A percentile compares a stretch with the other conserved stretches of the same genome.
These are phyloP conservation scores for Tulasnella sp. DNA, from an alignment of 768 basidiomycete genomes.

Conservation along the genomic window DNA sequence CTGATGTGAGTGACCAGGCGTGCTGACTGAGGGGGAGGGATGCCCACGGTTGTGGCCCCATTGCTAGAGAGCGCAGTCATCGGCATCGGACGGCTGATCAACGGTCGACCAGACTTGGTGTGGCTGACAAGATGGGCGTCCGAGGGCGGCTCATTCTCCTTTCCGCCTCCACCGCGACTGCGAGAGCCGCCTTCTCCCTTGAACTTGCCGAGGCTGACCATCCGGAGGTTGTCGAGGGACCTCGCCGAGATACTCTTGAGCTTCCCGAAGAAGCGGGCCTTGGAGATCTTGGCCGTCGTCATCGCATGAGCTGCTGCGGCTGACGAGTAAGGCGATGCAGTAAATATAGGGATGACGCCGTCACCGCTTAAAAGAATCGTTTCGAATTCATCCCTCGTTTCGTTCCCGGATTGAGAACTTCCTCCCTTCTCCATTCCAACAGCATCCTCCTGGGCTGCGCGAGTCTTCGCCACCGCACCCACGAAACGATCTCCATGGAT, in stretches of 20 bases:
- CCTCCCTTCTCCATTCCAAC: not conserved
- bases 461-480: not conserved
- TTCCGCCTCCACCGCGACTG: not conserved
- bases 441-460: no score
- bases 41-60: not conserved
- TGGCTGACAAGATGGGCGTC: not conserved
- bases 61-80: slow-evolving; percentile 1
- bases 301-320: no score
- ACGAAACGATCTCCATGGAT: not conserved
- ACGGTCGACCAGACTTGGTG: not conserved
- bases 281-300: not conserved
- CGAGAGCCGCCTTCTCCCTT: no score
- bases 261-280: not conserved
- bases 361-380: not conserved
- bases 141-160: not conserved
- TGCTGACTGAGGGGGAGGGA: slow-evolving; percentile 1
- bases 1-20: not conserved
- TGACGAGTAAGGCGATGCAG: no score
- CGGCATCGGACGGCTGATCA: slow-evolving; percentile 4
- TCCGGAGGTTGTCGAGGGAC: not conserved
- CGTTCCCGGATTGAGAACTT: not conserved
- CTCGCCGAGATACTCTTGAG: slow-evolving; percentile 2
- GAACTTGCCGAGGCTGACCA: no score
- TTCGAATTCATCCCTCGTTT: not conserved
- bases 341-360: not conserved